Base-by-base conservation (phyloP, 2,329 filamentous ascomycete species). In the Volutella citrinella region DNA sequence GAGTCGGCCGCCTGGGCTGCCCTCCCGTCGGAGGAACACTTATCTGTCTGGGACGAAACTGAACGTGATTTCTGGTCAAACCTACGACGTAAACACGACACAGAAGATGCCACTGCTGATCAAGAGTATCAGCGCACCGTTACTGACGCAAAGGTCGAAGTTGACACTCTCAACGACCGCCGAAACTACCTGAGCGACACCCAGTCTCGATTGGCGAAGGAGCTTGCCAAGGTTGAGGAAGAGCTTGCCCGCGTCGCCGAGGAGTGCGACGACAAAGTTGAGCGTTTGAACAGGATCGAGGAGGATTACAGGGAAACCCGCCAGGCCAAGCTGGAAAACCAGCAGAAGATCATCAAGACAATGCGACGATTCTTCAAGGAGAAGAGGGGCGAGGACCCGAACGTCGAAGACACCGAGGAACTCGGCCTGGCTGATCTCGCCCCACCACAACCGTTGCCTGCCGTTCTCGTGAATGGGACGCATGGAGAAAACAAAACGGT, bases 171-270 rank as follows among this genome's bases (percentile, higher is more conserved):
- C 9, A 54, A 46, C 9, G 53, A 51, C 12, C 51, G 50, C 27
- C 52, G 53, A 13, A 44, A 42, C 11, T 39, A 57, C 28, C 45
- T 63, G 6, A 44, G 34, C 15, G 51, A 60, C 38, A 45, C 48
- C 10, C 54, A 55, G 23, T 42, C 39, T 8, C 50, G 53, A 5
- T 37, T 64, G n/a, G 46, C 48, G 3, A 48, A 43, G 18, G 55
- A 63, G 35, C 49, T 63, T 25, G 52, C 52, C 19, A 46, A 55
- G 25, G 48, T 59, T n/a, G 69, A 68, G 53, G 55, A 61, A 20
- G 57, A 61, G 20, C 51, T 71, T 15, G 57, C 54, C 10, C 41
- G 40, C n/a, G 49, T 59, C 5, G 46, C 41, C n/a, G 41, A 51
- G 19, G 45, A 46, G 12, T 59, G 51, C 41, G 52, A 61, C 6